Evolutionary conservation across 768 basidiomycete species (phyloP).

Genomic region (Omphalotus guepiniiformis): DNA sequence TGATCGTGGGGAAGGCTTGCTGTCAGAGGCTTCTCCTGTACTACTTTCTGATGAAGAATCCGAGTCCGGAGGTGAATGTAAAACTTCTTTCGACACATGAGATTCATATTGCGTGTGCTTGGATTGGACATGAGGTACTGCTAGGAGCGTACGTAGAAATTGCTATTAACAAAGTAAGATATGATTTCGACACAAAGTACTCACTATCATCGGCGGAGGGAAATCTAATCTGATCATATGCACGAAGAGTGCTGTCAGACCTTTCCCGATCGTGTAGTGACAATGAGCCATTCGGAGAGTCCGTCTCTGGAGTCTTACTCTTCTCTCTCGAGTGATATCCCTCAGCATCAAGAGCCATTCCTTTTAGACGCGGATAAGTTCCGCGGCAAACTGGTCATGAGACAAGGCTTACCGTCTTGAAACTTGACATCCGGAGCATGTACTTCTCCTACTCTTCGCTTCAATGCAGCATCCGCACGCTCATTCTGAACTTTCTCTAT

Average conservation of each 20-base stretch:
- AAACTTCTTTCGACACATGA: background rate
- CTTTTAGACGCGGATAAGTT: slow-evolving; percentile 30
- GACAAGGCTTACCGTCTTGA: slow-evolving; percentile 41
- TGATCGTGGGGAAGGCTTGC: slow-evolving; percentile 7
- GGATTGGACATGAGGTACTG: background rate
- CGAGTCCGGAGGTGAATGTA: background rate
- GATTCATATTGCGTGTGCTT: background rate
- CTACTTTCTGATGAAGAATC: slow-evolving; percentile 14
- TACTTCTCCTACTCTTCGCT: slow-evolving; percentile 34
- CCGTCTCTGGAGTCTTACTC: background rate
- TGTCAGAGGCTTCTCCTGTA: slow-evolving; percentile 11
- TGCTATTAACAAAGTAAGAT: background rate
- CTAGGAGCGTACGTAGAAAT: background rate
- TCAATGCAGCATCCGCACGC: slow-evolving; percentile 49
- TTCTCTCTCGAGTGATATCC: slow-evolving; percentile 64
- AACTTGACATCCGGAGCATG: slow-evolving; percentile 59
- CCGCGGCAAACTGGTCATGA: slow-evolving; percentile 6
- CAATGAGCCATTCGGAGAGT: background rate
- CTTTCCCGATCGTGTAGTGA: slow-evolving; percentile 28
- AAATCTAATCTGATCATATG: slow-evolving; percentile 16
- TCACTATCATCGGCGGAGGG: slow-evolving; percentile 11
- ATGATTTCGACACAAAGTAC: slow-evolving; percentile 10
- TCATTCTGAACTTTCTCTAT: slow-evolving; percentile 31
- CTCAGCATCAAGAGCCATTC: slow-evolving; percentile 75
- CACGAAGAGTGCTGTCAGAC: slow-evolving; percentile 37